Evolutionary conservation across 768 basidiomycete genomes (phyloP), one percentile per base, ranked within the genome.

Genomic region (Suillus variegatus): DNA sequence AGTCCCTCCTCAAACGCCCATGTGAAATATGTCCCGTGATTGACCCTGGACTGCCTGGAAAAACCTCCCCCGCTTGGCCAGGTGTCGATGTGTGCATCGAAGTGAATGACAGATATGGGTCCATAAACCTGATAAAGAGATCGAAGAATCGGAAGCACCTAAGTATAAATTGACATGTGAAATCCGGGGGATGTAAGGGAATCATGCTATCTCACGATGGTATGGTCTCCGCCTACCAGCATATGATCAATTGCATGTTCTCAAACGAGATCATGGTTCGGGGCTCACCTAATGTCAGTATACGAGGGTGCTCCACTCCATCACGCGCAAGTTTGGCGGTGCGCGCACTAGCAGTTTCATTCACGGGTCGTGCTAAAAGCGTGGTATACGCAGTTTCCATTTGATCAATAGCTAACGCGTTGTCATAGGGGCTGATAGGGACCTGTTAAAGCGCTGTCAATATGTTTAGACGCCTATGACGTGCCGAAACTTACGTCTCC

Each of bases 11-110:
- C 83, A 49, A 82, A 81, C 0, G 93, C 92, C 47, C 91, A 79
- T 76, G 86, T 86, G 80, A 93, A 94, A 80, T 92, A 93, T 0
- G 88, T 89, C 52, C 92, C 92, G 71, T 94, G 92, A 0, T 86
- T 93, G 44, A 92, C 80, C 65, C 81, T 86, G 64, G 85, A 87
- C 75, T 86, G 87, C 38, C 79, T 82, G 22, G 82, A 83, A 6
- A 71, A 80, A 20, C 75, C 78, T 32, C 62, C 52, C 13, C 10
- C 9, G 25, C 56, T 41, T 12, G 72, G 74, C 47, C 61, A 61
- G 8, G 89, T 90, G 71, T 90, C 89, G 77, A 84, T 75, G 67
- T 87, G 86, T 25, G 81, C 88, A 71, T 92, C 91, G 68, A 92
- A 91, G 72, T 93, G 91, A 54, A 92, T 89, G 51, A 90, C 88